These are phyloP conservation scores for Neofusicoccum umdonicola DNA, from an alignment of 2,329 filamentous ascomycete genomes.

Conservation along the genomic window DNA sequence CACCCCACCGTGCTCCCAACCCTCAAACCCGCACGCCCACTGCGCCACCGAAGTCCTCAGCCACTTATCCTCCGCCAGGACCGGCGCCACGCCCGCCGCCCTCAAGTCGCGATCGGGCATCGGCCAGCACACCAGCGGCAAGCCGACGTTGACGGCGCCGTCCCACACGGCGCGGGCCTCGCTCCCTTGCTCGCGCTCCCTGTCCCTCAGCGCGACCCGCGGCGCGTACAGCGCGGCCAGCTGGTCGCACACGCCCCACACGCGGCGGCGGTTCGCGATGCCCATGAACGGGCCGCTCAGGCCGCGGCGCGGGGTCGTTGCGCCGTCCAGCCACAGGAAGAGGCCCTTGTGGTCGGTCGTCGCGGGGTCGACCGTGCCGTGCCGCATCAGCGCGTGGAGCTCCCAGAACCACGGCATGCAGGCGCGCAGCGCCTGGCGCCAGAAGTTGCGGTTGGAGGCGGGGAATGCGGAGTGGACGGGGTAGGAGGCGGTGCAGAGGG, in stretches of 20 bases:
- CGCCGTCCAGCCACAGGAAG: slow-evolving; percentile 26
- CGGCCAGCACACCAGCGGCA: slow-evolving; percentile 20
- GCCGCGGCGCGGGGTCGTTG: slow-evolving; percentile 22
- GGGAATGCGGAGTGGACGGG: not conserved
- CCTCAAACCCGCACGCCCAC: slow-evolving; percentile 21
- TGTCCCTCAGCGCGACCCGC: not conserved
- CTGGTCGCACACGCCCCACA: slow-evolving; percentile 25
- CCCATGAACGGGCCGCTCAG: slow-evolving; percentile 27
- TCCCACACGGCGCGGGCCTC: not conserved
- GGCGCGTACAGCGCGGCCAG: not conserved
- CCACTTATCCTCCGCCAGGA: not conserved
- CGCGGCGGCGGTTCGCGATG: slow-evolving; percentile 33
- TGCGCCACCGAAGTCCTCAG: slow-evolving; percentile 12
- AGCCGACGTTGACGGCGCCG: not conserved
- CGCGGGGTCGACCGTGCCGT: slow-evolving; percentile 15
- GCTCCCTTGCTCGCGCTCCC: not conserved
- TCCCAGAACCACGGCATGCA: slow-evolving; percentile 10
- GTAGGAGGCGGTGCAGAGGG: not conserved
- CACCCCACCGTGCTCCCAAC: slow-evolving; percentile 13
- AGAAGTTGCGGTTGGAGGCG: not conserved
- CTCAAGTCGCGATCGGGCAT: not conserved
- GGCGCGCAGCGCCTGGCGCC: not conserved
- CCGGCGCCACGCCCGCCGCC: too few species aligned
- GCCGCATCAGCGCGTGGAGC: slow-evolving; percentile 21
- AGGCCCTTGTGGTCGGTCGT: slow-evolving; percentile 21